phyloP scores from a whole-genome alignment of 257 asterid species.

The Penstemon newberryi region DNA sequence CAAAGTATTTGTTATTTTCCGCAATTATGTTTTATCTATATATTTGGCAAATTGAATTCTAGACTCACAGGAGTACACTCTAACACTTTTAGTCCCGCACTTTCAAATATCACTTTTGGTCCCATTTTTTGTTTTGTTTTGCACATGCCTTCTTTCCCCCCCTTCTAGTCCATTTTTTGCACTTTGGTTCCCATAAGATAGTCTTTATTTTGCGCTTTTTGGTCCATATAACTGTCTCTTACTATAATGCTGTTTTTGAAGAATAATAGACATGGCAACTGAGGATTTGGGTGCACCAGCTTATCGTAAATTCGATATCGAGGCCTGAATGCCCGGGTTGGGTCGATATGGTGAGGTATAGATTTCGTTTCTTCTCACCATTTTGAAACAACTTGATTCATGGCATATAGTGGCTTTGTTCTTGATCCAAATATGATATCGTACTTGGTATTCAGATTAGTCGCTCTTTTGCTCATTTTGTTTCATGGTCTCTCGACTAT shows the following conservation, averaged over 20 bases:
- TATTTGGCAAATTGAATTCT: no score
- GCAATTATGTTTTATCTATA: no score
- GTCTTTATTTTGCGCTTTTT: no score
- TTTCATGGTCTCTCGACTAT: background rate
- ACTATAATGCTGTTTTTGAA: constrained; percentile 23
- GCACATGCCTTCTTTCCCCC: background rate
- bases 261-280: constrained; percentile 94
- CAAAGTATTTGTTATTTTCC: no score
- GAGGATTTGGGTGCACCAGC: constrained; percentile 99
- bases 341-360: constrained; percentile 93
- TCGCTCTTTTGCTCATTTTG: no score
- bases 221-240: background rate
- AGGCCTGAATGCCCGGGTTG: constrained; percentile 99
- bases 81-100: no score
- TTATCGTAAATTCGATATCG: constrained; percentile 90
- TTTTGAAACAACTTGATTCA: background rate
- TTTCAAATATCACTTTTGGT: no score
- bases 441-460: background rate
- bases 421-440: background rate
- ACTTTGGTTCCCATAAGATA: no score
- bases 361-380: background rate
- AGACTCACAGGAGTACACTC: no score
- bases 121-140: no score
- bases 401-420: no score
- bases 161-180: background rate